Evolutionary conservation across 371 early-diverging fungal genomes (phyloP).

Genomic region (Gilbertella persicaria): DNA sequence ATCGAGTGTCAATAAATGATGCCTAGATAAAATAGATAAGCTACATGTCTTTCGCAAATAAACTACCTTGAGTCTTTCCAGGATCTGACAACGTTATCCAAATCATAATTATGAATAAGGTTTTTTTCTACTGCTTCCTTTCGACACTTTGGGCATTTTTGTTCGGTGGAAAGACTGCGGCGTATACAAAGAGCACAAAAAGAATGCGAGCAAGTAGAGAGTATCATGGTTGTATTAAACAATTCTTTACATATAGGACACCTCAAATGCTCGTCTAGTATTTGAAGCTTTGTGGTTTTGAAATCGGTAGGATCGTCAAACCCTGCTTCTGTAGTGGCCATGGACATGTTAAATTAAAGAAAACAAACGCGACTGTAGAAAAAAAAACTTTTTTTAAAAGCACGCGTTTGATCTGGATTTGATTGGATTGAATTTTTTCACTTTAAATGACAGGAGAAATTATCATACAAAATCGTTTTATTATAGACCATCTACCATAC

Average conservation of each 20-base stretch:
- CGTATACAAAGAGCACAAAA: constrained; percentile 74
- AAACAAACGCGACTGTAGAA: not conserved
- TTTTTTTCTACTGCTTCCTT: constrained; percentile 31
- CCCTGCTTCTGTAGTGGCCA: not conserved
- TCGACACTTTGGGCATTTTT: constrained; percentile 62
- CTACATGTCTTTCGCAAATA: constrained; percentile 20
- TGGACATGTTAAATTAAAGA: not conserved
- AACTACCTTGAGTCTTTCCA: constrained; percentile 24
- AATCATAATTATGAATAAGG: constrained; percentile 40
- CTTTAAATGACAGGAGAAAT: too few relatives aligned
- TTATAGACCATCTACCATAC: too few relatives aligned
- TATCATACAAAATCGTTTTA: too few relatives aligned
- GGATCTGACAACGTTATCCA: constrained; percentile 42
- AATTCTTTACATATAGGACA: constrained; percentile 76
- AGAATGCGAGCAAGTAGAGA: constrained; percentile 62
- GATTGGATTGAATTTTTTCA: too few relatives aligned
- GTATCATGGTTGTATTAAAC: constrained; percentile 54
- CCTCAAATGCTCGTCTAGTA: constrained; percentile 61
- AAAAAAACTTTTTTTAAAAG: not conserved
- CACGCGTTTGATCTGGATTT: too few relatives aligned
- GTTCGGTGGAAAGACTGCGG: constrained; percentile 53
- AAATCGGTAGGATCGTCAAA: constrained; percentile 40
- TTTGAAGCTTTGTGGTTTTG: constrained; percentile 26
- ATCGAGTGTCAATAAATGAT: not conserved
- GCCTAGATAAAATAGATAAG: not conserved